Evolutionary conservation across 108 stramenopile species (phyloP), one percentile per base, ranked within the genome.

Genomic region (Skeletonema costatum): DNA sequence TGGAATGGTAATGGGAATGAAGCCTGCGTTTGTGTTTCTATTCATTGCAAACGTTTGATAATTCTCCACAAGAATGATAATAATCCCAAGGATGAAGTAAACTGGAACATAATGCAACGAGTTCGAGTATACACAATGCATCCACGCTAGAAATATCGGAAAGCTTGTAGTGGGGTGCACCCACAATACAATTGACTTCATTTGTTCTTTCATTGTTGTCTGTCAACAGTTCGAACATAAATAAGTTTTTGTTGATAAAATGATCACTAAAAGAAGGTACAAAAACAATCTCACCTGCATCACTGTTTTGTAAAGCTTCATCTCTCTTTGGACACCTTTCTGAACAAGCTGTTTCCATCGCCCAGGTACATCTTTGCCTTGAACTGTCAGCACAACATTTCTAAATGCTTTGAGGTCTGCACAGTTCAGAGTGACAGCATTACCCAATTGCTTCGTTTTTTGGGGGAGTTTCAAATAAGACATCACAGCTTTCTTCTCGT

Each of bases 381-480:
- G 88, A 33, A 92, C 86, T 17, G 89, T 90, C 51, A 89, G 61
- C 3, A 87, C 88, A 58, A 88, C 78, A 63, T 90, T 90, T 41
- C 89, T 85, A 68, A 90, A 89, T 5, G 89, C 78, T 75, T 87
- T 90, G 32, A 62, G 66, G 60, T 90, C 89, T 4, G 80, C 73
- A 70, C 91, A 92, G 25, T 71, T 65, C 7, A 90, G 62, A 44
- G 88, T 83, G 1, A 79, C 72, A 69, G 69, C 42, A 32, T 70
- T 77, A 3, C 69, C 72, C 5, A 79, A 76, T n/a, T 74, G 59
- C 25, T 77, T 58, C 65, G 32, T 65, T 44, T 77, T 78, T 30
- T 65, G 73, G 5, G 91, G 89, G 61, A 87, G 64, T 31, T 42
- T 76, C 2, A 81, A 44, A 46, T 92, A 92, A 6, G 91, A 92